Evolutionary conservation across 257 asterid species (phyloP).

Genomic region (Nicotiana paniculata): DNA sequence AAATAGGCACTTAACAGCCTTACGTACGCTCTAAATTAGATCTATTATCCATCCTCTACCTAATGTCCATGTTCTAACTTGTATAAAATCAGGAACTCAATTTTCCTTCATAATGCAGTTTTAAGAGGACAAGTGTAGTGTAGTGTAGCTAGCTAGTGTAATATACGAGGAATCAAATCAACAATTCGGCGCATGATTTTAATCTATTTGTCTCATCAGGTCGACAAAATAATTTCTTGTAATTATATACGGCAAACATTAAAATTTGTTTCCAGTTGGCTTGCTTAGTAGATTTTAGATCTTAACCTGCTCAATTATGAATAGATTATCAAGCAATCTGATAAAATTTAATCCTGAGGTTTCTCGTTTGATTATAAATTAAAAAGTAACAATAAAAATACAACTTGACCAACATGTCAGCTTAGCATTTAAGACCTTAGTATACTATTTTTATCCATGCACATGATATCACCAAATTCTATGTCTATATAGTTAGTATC

Average conservation of each 20-base stretch:
- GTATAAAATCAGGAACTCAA: background rate
- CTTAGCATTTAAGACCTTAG: background rate
- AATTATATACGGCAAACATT: background rate
- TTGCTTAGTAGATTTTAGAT: background rate
- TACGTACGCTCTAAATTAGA: background rate
- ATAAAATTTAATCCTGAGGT: background rate
- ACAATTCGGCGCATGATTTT: background rate
- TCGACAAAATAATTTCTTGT: too few species aligned
- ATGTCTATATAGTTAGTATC: background rate
- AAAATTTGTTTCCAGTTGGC: background rate
- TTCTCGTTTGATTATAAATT: background rate
- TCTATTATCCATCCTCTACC: background rate
- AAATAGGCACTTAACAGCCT: background rate
- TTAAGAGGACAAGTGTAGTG: background rate
- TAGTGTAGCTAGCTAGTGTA: background rate
- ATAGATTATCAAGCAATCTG: background rate
- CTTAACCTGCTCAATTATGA: background rate
- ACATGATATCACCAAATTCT: background rate
- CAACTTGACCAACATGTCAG: background rate
- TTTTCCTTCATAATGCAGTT: background rate
- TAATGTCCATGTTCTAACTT: background rate
- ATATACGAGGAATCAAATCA: background rate
- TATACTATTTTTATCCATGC: background rate
- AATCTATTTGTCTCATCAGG: background rate
- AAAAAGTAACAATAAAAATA: background rate